Evolutionary conservation across 1,139 yeast genomes (phyloP).

Genomic region (Saccharomyces hybrid): DNA sequence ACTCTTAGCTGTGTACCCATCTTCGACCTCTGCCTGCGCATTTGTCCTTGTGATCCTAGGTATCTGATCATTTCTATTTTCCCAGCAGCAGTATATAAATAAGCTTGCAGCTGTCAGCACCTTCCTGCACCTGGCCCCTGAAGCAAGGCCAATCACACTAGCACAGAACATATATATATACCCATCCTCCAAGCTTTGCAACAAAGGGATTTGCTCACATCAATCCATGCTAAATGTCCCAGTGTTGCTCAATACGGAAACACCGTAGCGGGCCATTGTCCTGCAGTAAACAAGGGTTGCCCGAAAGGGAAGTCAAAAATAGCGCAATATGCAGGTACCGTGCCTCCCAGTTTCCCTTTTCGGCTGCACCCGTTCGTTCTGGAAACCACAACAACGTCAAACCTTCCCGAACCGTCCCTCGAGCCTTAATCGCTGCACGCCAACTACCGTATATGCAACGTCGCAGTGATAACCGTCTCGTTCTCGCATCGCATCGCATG

Average conservation of each 20-base stretch:
- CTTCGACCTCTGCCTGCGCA: background rate
- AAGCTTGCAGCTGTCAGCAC: background rate
- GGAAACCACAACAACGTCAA: background rate
- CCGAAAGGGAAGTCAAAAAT: slow-evolving; percentile 4
- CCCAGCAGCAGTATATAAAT: background rate
- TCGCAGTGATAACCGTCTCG: background rate
- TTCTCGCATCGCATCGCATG: background rate
- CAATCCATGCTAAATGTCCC: background rate
- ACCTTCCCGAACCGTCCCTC: background rate
- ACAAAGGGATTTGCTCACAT: background rate
- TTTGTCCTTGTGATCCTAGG: background rate
- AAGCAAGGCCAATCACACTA: background rate
- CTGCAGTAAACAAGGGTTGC: slow-evolving; percentile 11
- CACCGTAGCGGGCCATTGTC: background rate
- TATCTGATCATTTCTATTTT: background rate
- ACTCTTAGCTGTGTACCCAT: background rate
- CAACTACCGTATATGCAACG: background rate
- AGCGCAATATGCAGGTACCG: slow-evolving; percentile 6
- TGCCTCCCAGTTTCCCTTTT: slow-evolving; percentile 5
- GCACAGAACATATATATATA: background rate
- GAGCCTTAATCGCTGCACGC: background rate
- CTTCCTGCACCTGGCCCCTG: background rate
- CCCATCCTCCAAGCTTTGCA: background rate
- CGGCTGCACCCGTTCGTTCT: background rate
- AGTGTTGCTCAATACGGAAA: background rate